These are phyloP conservation scores for Phytophthora fragariae DNA, from an alignment of 352 stramenopile species.

Conservation along the genomic window DNA sequence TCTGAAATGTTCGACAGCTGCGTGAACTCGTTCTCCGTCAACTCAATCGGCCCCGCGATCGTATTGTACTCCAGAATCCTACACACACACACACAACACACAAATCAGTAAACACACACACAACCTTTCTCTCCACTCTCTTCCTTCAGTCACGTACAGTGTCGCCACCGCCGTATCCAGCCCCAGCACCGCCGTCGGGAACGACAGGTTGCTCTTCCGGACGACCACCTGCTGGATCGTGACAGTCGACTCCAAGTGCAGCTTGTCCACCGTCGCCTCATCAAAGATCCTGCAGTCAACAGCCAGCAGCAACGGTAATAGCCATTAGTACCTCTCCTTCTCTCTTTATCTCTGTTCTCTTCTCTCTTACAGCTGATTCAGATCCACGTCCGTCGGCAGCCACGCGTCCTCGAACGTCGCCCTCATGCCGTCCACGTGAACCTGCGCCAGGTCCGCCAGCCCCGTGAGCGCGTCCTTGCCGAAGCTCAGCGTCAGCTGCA, in stretches of 20 bases:
- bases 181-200: constrained; percentile 50
- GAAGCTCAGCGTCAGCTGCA: constrained; percentile 33
- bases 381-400: constrained; percentile 35
- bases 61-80: constrained; percentile 53
- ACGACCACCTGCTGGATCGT: constrained; percentile 57
- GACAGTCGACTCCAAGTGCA: constrained; percentile 40
- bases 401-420: constrained; percentile 50
- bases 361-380: constrained; percentile 51
- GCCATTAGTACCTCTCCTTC: neutral
- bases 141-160: constrained; percentile 28
- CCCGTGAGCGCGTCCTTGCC: constrained; percentile 27
- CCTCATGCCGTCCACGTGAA: constrained; percentile 54
- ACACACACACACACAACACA: neutral
- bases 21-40: constrained; percentile 42
- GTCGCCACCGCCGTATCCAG: constrained; percentile 39
- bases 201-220: constrained; percentile 52
- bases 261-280: constrained; percentile 40
- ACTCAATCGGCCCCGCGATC: constrained; percentile 42
- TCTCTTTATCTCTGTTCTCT: neutral
- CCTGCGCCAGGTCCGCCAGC: constrained; percentile 36
- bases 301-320: neutral
- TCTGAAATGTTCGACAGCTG: constrained; percentile 42
- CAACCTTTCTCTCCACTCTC: neutral
- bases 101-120: neutral
- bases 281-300: constrained; percentile 53